phyloP scores from a whole-genome alignment of 2,329 filamentous ascomycete species.

The Sporothrix inflata region DNA sequence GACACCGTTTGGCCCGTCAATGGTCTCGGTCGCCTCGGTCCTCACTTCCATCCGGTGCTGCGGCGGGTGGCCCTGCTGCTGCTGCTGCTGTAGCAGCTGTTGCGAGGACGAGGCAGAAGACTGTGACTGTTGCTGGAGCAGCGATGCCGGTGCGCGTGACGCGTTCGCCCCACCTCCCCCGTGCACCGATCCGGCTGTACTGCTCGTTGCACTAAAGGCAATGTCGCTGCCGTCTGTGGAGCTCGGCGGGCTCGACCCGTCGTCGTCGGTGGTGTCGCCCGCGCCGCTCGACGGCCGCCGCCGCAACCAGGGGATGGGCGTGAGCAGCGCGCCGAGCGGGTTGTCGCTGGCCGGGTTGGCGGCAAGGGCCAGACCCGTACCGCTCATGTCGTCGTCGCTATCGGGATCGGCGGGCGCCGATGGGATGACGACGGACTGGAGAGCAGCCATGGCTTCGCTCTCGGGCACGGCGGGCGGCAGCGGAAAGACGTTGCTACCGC shows the following conservation, averaged over 20 bases:
- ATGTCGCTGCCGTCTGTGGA: constrained; percentile 29
- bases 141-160: constrained; percentile 15
- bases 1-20: constrained; percentile 77
- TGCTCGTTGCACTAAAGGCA: constrained; percentile 26
- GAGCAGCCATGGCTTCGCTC: constrained; percentile 55
- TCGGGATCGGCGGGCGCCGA: constrained; percentile 38
- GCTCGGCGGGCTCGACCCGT: constrained; percentile 33
- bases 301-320: constrained; percentile 87
- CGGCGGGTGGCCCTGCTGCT: constrained; percentile 30
- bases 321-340: constrained; percentile 83
- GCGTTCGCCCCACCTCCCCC: neutral
- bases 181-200: constrained; percentile 32
- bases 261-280: constrained; percentile 31
- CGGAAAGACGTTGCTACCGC: constrained; percentile 77
- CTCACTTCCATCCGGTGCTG: constrained; percentile 56
- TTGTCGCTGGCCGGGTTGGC: constrained; percentile 77
- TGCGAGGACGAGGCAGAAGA: constrained; percentile 28
- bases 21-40: constrained; percentile 77
- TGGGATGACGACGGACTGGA: constrained; percentile 60
- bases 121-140: constrained; percentile 29
- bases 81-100: constrained; percentile 36
- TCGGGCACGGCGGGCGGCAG: constrained; percentile 70
- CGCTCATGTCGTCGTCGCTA: constrained; percentile 23
- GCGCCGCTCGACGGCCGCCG: constrained; percentile 41
- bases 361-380: constrained; percentile 42